Percentiles rank a stretch among this genome's conserved stretches.
Evolutionary conservation across 2,329 filamentous ascomycete genomes (phyloP).

Genomic region (Colletotrichum abscissum): DNA sequence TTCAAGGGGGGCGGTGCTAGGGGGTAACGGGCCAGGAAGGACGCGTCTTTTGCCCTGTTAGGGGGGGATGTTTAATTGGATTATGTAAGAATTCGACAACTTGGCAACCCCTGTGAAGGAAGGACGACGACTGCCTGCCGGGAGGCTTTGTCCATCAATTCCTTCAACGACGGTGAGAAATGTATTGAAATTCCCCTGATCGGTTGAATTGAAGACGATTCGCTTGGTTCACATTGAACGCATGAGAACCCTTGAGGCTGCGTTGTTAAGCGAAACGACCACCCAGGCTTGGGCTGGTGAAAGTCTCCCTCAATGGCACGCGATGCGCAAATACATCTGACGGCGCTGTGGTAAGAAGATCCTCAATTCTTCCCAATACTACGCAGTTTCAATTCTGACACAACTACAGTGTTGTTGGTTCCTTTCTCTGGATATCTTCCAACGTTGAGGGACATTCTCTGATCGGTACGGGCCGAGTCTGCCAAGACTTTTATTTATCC

Average conservation of each 20-base stretch:
- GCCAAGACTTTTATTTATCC: background rate
- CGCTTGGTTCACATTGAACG: background rate
- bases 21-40: background rate
- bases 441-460: conserved; percentile 60
- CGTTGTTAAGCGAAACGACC: background rate
- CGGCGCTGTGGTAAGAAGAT: conserved; percentile 47
- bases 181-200: background rate
- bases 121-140: background rate
- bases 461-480: conserved; percentile 51
- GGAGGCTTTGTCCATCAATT: background rate
- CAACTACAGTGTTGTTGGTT: conserved; percentile 53
- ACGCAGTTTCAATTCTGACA: background rate
- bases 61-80: background rate
- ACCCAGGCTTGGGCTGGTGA: background rate
- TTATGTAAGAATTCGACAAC: conserved; percentile 8
- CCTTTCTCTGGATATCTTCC: conserved; percentile 60
- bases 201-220: background rate
- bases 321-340: conserved; percentile 47
- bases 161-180: background rate
- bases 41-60: conserved; percentile 16
- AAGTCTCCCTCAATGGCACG: conserved; percentile 41
- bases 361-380: background rate
- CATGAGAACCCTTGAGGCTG: background rate
- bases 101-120: background rate
- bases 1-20: conserved; percentile 18